Conservation (phyloP, 306 rosid species). For the Datisca glomerata region DNA sequence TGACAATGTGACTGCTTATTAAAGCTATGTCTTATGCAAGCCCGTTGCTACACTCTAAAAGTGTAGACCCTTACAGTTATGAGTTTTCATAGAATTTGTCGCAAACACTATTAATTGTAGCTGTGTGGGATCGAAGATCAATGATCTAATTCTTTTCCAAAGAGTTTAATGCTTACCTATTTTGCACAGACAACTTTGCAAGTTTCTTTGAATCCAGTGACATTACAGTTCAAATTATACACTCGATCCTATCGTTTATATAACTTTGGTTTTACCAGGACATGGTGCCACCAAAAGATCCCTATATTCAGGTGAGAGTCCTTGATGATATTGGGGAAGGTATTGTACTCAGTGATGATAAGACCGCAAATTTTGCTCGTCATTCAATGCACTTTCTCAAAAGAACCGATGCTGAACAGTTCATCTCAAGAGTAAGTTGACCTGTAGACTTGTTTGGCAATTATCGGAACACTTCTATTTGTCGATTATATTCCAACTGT, state of each 20-base stretch:
- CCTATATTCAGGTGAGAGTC: conserved; percentile 83
- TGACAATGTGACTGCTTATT: conserved; percentile 5
- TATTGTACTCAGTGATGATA: conserved; percentile 63
- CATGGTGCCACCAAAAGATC: conserved; percentile 96
- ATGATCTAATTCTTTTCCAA: too few species aligned
- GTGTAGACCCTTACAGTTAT: too few species aligned
- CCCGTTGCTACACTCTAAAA: conserved; percentile 1
- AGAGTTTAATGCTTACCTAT: too few species aligned
- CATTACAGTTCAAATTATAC: too few species aligned
- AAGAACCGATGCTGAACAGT: conserved; percentile 85
- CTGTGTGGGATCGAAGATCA: too few species aligned
- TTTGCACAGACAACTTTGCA: too few species aligned
- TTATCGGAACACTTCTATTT: background rate
- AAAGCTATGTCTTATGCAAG: too few species aligned
- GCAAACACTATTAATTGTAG: too few species aligned
- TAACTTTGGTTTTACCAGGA: conserved; percentile 37
- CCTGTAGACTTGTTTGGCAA: background rate
- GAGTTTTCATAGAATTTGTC: too few species aligned
- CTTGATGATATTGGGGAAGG: conserved; percentile 78
- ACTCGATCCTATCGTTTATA: too few species aligned
- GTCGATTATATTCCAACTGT: conserved; percentile 7
- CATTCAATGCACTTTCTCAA: conserved; percentile 91
- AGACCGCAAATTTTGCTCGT: conserved; percentile 61
- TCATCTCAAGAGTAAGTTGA: conserved; percentile 47
- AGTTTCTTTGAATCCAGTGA: too few species aligned